Base-by-base conservation (phyloP, 106 monocot species). In the Amphibolis antarctica region DNA sequence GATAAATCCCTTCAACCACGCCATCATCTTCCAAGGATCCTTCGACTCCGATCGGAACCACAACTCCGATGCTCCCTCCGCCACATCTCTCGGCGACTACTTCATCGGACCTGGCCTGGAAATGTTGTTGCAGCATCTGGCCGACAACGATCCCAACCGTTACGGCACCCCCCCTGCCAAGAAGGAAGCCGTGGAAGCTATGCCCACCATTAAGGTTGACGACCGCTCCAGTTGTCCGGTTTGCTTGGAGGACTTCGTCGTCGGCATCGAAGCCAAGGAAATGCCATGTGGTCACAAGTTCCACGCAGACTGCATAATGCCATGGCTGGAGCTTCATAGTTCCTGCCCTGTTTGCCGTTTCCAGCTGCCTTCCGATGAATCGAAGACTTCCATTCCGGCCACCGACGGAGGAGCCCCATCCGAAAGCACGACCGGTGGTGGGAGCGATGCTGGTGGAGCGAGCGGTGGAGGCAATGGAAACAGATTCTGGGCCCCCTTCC, bases 261-360 rank as follows among this genome's bases (percentile, higher is more conserved):
- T 72, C 15, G 86, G 86, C 0, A 31, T 55, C 21, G 77, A 82
- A 57, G 84, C 75, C 4, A 83, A 71, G 63, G 71, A 83, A 69
- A 83, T 92, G 86, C 91, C 91, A 0, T 92, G 91, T 47, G 77
- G 81, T 44, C 92, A 92, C 23, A 77, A 48, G 66, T 92, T 92
- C 49, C 92, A 92, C 58, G 49, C 66, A 49, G 66, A 64, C 21
- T 92, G 92, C 26, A 81, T 92, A 27, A 7, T 86, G 62, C 92
- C 86, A 44, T 92, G 92, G 92, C 81, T 92, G 30, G 84, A 82
- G 60, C 69, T 82, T 31, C 92, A 92, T 49, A 84, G 92, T 18
- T 92, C 92, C 5, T 92, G 92, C 70, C 92, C 92, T 0, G 84
- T 92, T 19, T 92, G 92, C 60, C 63, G 92, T 55, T 86, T 75